Evolutionary conservation across 805 yeast genomes (phyloP).

Genomic region (Nematodospora valgi): DNA sequence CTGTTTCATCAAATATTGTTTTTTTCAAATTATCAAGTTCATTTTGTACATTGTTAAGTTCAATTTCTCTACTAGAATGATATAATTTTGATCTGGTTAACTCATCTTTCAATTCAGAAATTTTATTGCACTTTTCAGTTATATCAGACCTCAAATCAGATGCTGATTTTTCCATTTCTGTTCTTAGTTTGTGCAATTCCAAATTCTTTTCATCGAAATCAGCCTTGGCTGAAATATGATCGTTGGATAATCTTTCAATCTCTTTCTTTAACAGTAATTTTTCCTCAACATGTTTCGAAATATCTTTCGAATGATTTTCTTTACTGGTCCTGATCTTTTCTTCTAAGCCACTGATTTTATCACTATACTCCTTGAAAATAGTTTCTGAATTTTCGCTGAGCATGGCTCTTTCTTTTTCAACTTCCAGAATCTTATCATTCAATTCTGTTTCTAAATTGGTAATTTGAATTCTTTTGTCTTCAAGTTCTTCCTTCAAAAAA

Average conservation of each 20-base stretch:
- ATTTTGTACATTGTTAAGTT: not conserved
- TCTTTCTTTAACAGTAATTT: slow-evolving; percentile 1
- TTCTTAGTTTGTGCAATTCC: slow-evolving; percentile 1
- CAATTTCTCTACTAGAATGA: not conserved
- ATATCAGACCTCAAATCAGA: not conserved
- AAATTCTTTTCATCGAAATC: slow-evolving; percentile 1
- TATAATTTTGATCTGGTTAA: no score
- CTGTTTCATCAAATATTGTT: no score
- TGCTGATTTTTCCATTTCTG: slow-evolving; percentile 4
- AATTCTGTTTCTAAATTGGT: slow-evolving; percentile 21
- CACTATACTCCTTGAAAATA: slow-evolving; percentile 46
- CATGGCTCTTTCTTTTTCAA: slow-evolving; percentile 49
- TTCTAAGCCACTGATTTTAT: slow-evolving; percentile 43
- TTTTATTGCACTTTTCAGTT: no score
- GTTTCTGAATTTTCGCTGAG: slow-evolving; percentile 49
- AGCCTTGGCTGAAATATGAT: not conserved
- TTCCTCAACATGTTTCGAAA: slow-evolving; percentile 3
- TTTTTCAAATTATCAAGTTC: not conserved
- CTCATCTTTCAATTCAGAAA: slow-evolving; percentile 2
- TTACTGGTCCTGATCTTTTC: slow-evolving; percentile 18
- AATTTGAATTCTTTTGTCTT: slow-evolving; percentile 17
- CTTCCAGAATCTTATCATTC: slow-evolving; percentile 36
- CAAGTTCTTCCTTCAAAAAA: slow-evolving; percentile 5
- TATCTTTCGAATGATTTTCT: slow-evolving; percentile 11
- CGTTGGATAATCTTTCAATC: not conserved